Base-by-base conservation (phyloP, 371 early-diverging fungal genomes). In the Batrachochytrium dendrobatidis region DNA sequence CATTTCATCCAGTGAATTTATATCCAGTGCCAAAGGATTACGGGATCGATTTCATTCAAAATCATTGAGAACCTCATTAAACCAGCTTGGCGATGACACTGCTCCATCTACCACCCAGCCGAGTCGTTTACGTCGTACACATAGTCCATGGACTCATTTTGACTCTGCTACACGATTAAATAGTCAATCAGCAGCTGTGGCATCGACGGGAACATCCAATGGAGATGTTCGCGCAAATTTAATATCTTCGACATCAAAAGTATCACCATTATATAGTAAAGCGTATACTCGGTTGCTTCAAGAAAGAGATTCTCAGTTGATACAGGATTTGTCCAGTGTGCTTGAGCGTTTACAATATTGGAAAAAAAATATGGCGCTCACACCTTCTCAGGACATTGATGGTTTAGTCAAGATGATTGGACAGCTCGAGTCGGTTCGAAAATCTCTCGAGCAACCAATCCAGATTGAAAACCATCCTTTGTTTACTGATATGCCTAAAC, bases 21-120 rank as follows among this genome's bases (percentile, higher is more conserved):
- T 72, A n/a, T 33, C 57, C 29, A 64, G 54, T 15, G 68, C 72
- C 2, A 56, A 52, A 28, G 61, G 55, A 6, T 52, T 64, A 6
- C 64, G 68, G 6, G 58, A 64, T 25, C 55, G 59, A 12, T 72
- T 18, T 35, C 22, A 52, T 25, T 3, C 34, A 8, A 29, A 5
- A 32, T 35, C 56, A 7, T 34, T 46, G 0, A 26, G 18, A 1
- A 35, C 46, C 15, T 7, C 29, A 22, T 26, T 22, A n/a, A n/a
- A 20, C 25, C 51, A 20, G 3, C 28, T 15, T 35, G 32, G 25
- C 2, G 48, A n/a, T 26, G 25, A 10, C 46, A 7, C 29, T 26
- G 48, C 28, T 39, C 39, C 39, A 39, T n/a, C n/a, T n/a, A 15
- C 39, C 39, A 39, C 39, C 39, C 15, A 39, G 39, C 39, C 39